These are phyloP conservation scores for Coemansia sp. DNA, from an alignment of 192 early-diverging fungal genomes.

Conservation along the genomic window DNA sequence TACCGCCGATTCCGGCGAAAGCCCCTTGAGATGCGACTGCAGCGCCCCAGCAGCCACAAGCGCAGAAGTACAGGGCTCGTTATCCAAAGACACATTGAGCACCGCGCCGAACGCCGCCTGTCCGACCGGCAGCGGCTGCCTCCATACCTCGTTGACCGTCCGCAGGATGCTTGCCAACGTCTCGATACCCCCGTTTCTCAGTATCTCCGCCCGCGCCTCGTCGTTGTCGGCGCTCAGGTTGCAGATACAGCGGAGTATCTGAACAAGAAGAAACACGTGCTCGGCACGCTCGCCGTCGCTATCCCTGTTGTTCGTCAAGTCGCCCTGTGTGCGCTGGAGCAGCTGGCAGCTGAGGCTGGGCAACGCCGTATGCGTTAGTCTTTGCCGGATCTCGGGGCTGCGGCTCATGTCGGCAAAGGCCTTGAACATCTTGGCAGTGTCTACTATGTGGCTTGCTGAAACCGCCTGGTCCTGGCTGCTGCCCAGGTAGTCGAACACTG, in stretches of 20 bases:
- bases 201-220: constrained; percentile 14
- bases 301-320: background rate
- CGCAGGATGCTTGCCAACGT: constrained; percentile 10
- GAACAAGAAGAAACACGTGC: constrained; percentile 28
- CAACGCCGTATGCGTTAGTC: constrained; percentile 8
- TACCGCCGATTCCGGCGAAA: constrained; percentile 9
- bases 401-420: constrained; percentile 37
- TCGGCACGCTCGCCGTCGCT: constrained; percentile 21
- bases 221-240: constrained; percentile 46
- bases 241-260: constrained; percentile 45
- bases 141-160: constrained; percentile 14
- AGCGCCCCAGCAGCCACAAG: constrained; percentile 23
- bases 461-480: constrained; percentile 5
- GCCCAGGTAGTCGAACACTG: constrained; percentile 2
- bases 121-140: constrained; percentile 34
- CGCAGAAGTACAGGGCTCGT: constrained; percentile 15
- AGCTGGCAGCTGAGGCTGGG: constrained; percentile 7
- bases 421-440: constrained; percentile 37
- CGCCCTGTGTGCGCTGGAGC: constrained; percentile 13
- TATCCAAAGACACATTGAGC: constrained; percentile 38
- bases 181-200: constrained; percentile 11
- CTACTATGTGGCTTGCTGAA: constrained; percentile 6
- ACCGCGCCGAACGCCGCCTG: constrained; percentile 42
- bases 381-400: constrained; percentile 8
- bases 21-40: constrained; percentile 14